Conservation (phyloP, 2,329 filamentous ascomycete genomes). For the Rhynchosporium secalis region DNA sequence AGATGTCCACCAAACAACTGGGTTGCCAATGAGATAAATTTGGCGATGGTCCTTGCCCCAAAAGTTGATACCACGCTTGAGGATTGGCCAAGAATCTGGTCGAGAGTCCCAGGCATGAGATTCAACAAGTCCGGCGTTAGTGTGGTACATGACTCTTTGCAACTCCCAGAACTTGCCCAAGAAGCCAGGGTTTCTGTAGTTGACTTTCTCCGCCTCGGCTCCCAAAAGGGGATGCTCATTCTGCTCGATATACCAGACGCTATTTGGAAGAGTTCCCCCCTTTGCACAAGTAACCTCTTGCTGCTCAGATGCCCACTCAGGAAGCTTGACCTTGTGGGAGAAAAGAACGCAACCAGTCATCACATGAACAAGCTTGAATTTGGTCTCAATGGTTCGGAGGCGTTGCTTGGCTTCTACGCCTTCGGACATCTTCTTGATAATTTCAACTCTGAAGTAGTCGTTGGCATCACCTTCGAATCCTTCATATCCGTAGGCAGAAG, state of each 20-base stretch:
- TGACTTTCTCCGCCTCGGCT: conserved; percentile 83
- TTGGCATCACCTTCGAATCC: conserved; percentile 97
- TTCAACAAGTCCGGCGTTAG: conserved; percentile 92
- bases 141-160: conserved; percentile 98
- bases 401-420: conserved; percentile 77
- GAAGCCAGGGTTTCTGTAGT: conserved; percentile 93
- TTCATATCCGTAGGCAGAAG: conserved; percentile 95
- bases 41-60: conserved; percentile 94
- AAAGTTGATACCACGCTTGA: conserved; percentile 96
- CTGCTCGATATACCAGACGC: conserved; percentile 92
- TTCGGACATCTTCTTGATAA: conserved; percentile 85
- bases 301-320: conserved; percentile 96
- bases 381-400: conserved; percentile 90
- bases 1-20: conserved; percentile 90
- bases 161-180: conserved; percentile 97
- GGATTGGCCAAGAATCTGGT: conserved; percentile 87
- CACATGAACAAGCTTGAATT: conserved; percentile 91
- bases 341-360: conserved; percentile 97
- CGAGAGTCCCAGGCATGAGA: conserved; percentile 98
- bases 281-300: conserved; percentile 98
- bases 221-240: conserved; percentile 82
- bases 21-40: conserved; percentile 95
- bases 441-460: conserved; percentile 92
- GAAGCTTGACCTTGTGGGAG: conserved; percentile 98
- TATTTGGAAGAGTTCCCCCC: conserved; percentile 90